Percentiles rank a stretch among this genome's conserved stretches.
These are phyloP conservation scores for Schizothecium vesticola DNA, from an alignment of 495 filamentous ascomycete species.

Conservation along the genomic window DNA sequence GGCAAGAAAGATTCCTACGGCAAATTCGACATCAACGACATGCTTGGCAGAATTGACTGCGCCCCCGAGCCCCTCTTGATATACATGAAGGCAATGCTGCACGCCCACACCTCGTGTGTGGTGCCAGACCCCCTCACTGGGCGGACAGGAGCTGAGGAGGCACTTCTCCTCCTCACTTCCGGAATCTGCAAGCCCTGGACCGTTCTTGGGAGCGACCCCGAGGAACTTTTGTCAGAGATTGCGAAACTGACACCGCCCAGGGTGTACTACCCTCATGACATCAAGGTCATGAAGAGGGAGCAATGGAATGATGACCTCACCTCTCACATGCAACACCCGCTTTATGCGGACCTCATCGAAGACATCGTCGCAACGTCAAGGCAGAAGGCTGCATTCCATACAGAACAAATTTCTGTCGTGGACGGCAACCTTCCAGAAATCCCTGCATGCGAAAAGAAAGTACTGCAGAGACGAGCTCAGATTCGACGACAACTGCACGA, in stretches of 20 bases:
- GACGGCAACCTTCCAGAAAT: not conserved
- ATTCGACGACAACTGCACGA: slow-evolving; percentile 39
- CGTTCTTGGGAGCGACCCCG: slow-evolving; percentile 18
- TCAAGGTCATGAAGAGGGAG: slow-evolving; percentile 46
- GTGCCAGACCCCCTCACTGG: slow-evolving; percentile 53
- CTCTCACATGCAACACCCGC: slow-evolving; percentile 50
- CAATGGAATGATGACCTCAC: slow-evolving; percentile 44
- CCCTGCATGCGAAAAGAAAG: slow-evolving; percentile 1
- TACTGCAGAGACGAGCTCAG: slow-evolving; percentile 34
- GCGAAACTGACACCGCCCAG: slow-evolving; percentile 45
- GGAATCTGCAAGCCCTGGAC: slow-evolving; percentile 43
- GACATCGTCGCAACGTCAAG: slow-evolving; percentile 39
- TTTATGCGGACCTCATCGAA: slow-evolving; percentile 35
- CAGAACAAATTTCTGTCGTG: not conserved
- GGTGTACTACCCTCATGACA: slow-evolving; percentile 51
- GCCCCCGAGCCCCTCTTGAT: slow-evolving; percentile 42
- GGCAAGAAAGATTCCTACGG: slow-evolving; percentile 27
- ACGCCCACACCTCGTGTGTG: slow-evolving; percentile 55
- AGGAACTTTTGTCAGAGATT: slow-evolving; percentile 31
- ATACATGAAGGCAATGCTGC: slow-evolving; percentile 49
- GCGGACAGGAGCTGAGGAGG: slow-evolving; percentile 57
- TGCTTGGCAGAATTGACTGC: slow-evolving; percentile 43
- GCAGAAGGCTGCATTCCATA: slow-evolving; percentile 28
- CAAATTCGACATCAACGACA: slow-evolving; percentile 43
- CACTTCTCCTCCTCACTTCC: slow-evolving; percentile 46